Evolutionary conservation across 768 basidiomycete species (phyloP), one percentile per base, ranked within the genome.

Genomic region (Zangia roseola): DNA sequence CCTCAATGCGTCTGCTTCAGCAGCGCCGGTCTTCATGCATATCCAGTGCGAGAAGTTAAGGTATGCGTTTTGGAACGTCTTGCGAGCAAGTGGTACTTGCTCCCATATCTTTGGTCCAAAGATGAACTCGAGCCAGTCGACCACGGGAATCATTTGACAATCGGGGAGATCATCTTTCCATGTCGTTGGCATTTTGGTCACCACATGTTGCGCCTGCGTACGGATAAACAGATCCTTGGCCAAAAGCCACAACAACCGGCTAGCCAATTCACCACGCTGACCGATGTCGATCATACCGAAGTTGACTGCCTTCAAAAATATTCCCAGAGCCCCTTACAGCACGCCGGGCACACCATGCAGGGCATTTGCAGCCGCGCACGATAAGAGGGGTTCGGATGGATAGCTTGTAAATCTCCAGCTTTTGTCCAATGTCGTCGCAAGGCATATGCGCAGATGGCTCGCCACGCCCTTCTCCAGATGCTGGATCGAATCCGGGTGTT

Each of bases 1-100:
- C 49, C 16, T 6, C 8, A 43, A n/a, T 24, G 36, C 41, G 6
- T 19, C 20, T 2, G 21, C 40, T 19, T 37, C 43, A 17, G 23
- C n/a, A 3, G 61, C 23, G 17, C 47, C 39, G 10, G 10, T 25
- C 7, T 43, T 26, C 56, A 61, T 60, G 5, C 40, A 38, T n/a
- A 53, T 10, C 51, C 56, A 54, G 23, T 60, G 54, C 10, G 45
- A 60, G 14, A 59, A 50, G 16, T 49, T 42, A 8, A 57, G 2
- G 24, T 50, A 54, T 0, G 52, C 54, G 20, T 55, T 23, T 23
- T 49, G 1, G 19, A 62, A 53, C 8, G 3, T 28, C 3, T 36
- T 10, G 20, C 43, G 47, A 21, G 47, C 48, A 5, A 36, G 3
- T 13, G 35, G 43, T 31, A 36, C 10, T 10, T 43, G 28, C 10